Percentiles rank a stretch among this genome's conserved stretches.
Conservation (phyloP, 495 filamentous ascomycete genomes). For the Sporormia fimetaria region DNA sequence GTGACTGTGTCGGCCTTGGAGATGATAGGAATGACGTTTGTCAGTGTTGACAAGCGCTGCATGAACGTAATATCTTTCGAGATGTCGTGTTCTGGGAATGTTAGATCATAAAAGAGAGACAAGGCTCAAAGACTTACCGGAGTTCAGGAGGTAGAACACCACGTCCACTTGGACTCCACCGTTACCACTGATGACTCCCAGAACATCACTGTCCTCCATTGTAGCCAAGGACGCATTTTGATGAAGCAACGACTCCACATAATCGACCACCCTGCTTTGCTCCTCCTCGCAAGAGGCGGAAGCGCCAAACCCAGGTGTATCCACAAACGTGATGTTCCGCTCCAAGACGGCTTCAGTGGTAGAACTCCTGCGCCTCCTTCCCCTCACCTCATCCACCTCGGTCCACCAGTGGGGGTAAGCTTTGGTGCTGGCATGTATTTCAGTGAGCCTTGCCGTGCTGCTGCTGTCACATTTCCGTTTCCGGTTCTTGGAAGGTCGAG, state of each 20-base stretch:
- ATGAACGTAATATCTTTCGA: slow-evolving; percentile 68
- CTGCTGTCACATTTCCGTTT: slow-evolving; percentile 16
- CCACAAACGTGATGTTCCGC: slow-evolving; percentile 89
- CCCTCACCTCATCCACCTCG: slow-evolving; percentile 64
- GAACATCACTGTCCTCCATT: slow-evolving; percentile 59
- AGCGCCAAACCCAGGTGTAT: slow-evolving; percentile 65
- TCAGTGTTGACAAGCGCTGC: slow-evolving; percentile 58
- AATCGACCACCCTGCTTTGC: slow-evolving; percentile 58
- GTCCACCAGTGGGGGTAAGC: slow-evolving; percentile 93
- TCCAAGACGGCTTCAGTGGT: slow-evolving; percentile 80
- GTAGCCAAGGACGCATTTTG: slow-evolving; percentile 48
- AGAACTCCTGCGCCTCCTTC: slow-evolving; percentile 62
- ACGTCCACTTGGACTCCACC: slow-evolving; percentile 85
- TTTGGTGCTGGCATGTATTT: slow-evolving; percentile 86
- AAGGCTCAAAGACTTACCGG: slow-evolving; percentile 39
- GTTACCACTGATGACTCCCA: slow-evolving; percentile 69
- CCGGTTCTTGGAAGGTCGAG: slow-evolving; percentile 31
- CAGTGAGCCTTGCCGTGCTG: slow-evolving; percentile 45
- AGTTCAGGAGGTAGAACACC: slow-evolving; percentile 67
- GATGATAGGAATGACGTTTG: slow-evolving; percentile 79
- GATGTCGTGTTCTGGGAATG: slow-evolving; percentile 46
- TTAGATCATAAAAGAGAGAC: not conserved
- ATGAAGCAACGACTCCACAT: slow-evolving; percentile 62
- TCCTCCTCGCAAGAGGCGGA: slow-evolving; percentile 53
- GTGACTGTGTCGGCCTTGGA: slow-evolving; percentile 64